phyloP scores from a whole-genome alignment of 225 moss, liverwort and hornwort genomes.

The Pseudoscleropodium purum region DNA sequence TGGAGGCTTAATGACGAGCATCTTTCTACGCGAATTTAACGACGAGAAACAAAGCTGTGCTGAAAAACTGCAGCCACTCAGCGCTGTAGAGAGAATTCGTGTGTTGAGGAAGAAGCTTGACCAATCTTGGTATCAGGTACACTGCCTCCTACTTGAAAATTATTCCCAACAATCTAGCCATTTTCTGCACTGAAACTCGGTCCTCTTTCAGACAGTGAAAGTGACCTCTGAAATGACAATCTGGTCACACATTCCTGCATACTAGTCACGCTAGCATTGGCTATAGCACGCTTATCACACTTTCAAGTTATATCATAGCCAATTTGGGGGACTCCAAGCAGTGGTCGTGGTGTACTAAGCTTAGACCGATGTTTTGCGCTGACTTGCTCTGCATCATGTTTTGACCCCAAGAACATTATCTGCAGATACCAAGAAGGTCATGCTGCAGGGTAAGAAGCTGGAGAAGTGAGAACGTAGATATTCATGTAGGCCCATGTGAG shows the following conservation, averaged over 20 bases:
- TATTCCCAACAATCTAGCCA: not conserved
- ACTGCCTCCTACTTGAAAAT: not conserved
- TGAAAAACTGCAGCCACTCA: conserved; percentile 25
- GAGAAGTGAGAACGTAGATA: conserved; percentile 31
- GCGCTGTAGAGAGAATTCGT: conserved; percentile 23
- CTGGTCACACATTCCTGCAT: not conserved
- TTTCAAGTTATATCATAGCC: not conserved
- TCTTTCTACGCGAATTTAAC: conserved; percentile 5
- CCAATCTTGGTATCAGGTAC: conserved; percentile 32
- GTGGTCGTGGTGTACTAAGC: not conserved
- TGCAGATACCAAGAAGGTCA: conserved; percentile 38
- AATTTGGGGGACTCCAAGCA: not conserved
- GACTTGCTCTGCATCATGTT: not conserved
- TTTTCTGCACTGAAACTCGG: not conserved
- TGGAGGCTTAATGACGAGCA: conserved; percentile 4
- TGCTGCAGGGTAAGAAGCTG: conserved; percentile 40
- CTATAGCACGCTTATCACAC: not conserved
- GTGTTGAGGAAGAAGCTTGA: conserved; percentile 16
- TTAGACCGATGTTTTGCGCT: not conserved
- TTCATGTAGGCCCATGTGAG: conserved; percentile 28
- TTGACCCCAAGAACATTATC: not conserved
- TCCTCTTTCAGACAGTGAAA: not conserved
- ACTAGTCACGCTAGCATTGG: not conserved
- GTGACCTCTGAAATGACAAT: not conserved
- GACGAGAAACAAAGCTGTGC: conserved; percentile 7